These are phyloP conservation scores for Trebouxia sp. DNA, from an alignment of 139 green algal genomes.

Conservation along the genomic window DNA sequence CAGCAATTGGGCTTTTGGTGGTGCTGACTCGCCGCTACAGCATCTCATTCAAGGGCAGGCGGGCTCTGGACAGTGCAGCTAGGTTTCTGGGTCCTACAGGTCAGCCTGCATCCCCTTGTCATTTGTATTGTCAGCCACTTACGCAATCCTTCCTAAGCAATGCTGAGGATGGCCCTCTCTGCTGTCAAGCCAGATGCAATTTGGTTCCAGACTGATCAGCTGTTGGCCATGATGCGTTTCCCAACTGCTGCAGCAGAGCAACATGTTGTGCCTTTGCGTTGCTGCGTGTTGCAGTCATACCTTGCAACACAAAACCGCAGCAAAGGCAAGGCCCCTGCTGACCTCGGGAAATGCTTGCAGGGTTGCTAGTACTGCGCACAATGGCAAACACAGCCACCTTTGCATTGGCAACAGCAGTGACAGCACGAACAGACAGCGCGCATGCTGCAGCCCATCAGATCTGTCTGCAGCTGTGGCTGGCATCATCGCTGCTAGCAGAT, in stretches of 20 bases:
- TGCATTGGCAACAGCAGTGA: conserved; percentile 61
- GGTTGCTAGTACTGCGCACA: conserved; percentile 70
- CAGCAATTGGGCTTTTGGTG: conserved; percentile 38
- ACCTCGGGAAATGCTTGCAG: conserved; percentile 39
- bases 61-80: conserved; percentile 19
- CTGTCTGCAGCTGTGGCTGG: conserved; percentile 79
- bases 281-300: too few species aligned
- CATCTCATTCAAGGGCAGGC: conserved; percentile 32
- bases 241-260: too few species aligned
- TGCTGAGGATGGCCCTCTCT: too few species aligned
- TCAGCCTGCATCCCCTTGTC: too few species aligned
- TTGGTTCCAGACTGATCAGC: too few species aligned
- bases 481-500: conserved; percentile 71
- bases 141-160: too few species aligned
- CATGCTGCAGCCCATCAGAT: conserved; percentile 71
- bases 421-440: conserved; percentile 45
- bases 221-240: too few species aligned
- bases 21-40: conserved; percentile 29
- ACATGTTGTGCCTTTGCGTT: too few species aligned
- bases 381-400: conserved; percentile 62
- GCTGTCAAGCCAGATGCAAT: too few species aligned
- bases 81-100: conserved; percentile 43
- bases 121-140: too few species aligned
- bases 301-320: too few species aligned
- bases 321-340: too few species aligned